phyloP scores from a whole-genome alignment of 352 stramenopile species.

The Thalassiosira exigua region DNA sequence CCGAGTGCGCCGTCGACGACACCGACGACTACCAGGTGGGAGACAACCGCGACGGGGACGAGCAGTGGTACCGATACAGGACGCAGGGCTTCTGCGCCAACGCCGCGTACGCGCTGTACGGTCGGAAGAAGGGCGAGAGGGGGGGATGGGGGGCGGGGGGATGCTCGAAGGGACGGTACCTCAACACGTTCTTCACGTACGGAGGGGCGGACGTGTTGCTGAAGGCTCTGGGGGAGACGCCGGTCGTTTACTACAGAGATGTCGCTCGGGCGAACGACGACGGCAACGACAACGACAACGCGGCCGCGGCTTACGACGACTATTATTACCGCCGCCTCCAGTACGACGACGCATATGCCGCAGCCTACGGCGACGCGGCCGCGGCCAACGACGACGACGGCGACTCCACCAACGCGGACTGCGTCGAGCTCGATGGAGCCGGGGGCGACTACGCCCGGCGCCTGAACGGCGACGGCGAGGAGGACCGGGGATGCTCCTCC shows the following conservation, averaged over 20 bases:
- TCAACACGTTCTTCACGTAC: constrained; percentile 70
- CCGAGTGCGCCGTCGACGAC: constrained; percentile 59
- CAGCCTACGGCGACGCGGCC: too few species aligned
- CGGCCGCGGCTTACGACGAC: too few species aligned
- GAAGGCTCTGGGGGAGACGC: constrained; percentile 21
- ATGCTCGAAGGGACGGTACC: constrained; percentile 47
- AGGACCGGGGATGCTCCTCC: too few species aligned
- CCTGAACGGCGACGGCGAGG: too few species aligned
- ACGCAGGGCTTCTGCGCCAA: constrained; percentile 67
- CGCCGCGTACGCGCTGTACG: constrained; percentile 61
- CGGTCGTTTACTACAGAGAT: constrained; percentile 29
- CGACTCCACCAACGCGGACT: constrained; percentile 34
- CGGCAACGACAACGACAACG: too few species aligned
- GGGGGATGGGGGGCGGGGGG: too few species aligned
- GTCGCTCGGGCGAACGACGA: too few species aligned
- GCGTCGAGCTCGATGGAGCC: constrained; percentile 9
- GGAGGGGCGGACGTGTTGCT: constrained; percentile 47
- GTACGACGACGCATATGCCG: too few species aligned
- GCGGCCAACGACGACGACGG: too few species aligned
- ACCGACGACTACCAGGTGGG: constrained; percentile 43
- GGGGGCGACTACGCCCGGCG: not conserved
- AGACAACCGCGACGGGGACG: constrained; percentile 57
- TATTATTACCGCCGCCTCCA: too few species aligned
- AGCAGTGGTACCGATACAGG: constrained; percentile 59
- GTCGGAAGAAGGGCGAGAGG: constrained; percentile 20